Percentiles rank a stretch among this genome's conserved stretches.
These are phyloP conservation scores for Penicillium sp. DNA, from an alignment of 2,329 filamentous ascomycete species.

Conservation along the genomic window DNA sequence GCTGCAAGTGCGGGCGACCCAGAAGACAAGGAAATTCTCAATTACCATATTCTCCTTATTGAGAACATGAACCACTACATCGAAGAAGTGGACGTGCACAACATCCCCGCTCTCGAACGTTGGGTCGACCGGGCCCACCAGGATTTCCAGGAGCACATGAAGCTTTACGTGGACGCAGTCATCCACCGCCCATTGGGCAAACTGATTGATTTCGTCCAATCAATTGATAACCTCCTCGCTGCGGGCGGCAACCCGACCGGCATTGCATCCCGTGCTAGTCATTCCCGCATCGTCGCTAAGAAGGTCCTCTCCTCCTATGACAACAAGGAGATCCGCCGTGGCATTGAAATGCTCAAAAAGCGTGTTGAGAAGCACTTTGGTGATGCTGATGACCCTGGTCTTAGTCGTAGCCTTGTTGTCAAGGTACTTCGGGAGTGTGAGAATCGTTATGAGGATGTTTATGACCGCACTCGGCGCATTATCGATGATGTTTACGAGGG, in stretches of 20 bases:
- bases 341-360: conserved; percentile 84
- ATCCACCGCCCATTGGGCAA: conserved; percentile 87
- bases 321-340: conserved; percentile 77
- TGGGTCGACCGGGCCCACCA: conserved; percentile 75
- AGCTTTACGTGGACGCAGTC: conserved; percentile 79
- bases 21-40: conserved; percentile 94
- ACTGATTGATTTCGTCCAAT: conserved; percentile 85
- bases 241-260: conserved; percentile 52
- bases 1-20: conserved; percentile 55
- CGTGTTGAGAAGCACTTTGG: conserved; percentile 97
- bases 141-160: conserved; percentile 83
- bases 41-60: conserved; percentile 94
- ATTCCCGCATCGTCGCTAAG: conserved; percentile 77
- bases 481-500: conserved; percentile 46
- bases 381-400: conserved; percentile 70
- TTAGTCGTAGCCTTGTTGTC: conserved; percentile 57
- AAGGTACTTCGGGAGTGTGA: conserved; percentile 61
- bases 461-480: conserved; percentile 49
- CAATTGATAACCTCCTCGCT: conserved; percentile 69
- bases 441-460: conserved; percentile 51
- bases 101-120: conserved; percentile 71
- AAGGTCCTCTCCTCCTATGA: conserved; percentile 80
- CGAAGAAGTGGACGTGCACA: conserved; percentile 76
- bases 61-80: conserved; percentile 99
- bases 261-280: conserved; percentile 76